Conservation (phyloP, 2,329 filamentous ascomycete genomes). For the Phyllosticta citribraziliensis region DNA sequence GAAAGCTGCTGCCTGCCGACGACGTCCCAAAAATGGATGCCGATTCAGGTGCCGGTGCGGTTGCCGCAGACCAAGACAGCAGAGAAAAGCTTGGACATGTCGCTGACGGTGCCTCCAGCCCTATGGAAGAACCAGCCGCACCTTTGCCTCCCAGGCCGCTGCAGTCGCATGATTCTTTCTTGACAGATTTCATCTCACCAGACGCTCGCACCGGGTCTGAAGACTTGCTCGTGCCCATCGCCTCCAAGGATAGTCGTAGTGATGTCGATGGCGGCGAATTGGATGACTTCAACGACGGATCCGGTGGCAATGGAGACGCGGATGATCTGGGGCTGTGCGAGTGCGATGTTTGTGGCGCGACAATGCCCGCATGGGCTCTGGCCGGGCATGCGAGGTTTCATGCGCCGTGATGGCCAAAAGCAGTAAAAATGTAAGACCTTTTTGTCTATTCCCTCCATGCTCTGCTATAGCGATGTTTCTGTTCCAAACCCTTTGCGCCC, state of each 20-base stretch:
- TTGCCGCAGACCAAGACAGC: neutral
- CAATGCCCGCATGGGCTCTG: conserved; percentile 49
- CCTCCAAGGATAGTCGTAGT: conserved; percentile 16
- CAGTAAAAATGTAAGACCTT: neutral
- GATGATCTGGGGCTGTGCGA: conserved; percentile 31
- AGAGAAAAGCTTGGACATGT: neutral
- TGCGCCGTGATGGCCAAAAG: conserved; percentile 19
- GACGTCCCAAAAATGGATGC: neutral
- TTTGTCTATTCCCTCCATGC: neutral
- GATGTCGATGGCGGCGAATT: conserved; percentile 13
- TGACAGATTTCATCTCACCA: neutral
- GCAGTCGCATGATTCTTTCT: neutral
- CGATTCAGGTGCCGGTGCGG: neutral
- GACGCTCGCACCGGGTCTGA: conserved; percentile 19
- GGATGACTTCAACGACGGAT: conserved; percentile 4
- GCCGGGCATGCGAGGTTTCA: conserved; percentile 48
- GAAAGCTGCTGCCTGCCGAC: conserved; percentile 18
- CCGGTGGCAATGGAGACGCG: conserved; percentile 20
- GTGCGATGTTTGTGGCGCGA: conserved; percentile 43
- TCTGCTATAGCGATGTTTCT: neutral
- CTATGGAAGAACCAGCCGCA: neutral
- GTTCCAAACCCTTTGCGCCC: neutral
- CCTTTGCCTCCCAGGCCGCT: neutral
- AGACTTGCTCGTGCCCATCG: conserved; percentile 19
- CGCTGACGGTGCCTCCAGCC: neutral